Base-by-base conservation (phyloP, 225 moss, liverwort and hornwort genomes). In the Physcomitrium patens region DNA sequence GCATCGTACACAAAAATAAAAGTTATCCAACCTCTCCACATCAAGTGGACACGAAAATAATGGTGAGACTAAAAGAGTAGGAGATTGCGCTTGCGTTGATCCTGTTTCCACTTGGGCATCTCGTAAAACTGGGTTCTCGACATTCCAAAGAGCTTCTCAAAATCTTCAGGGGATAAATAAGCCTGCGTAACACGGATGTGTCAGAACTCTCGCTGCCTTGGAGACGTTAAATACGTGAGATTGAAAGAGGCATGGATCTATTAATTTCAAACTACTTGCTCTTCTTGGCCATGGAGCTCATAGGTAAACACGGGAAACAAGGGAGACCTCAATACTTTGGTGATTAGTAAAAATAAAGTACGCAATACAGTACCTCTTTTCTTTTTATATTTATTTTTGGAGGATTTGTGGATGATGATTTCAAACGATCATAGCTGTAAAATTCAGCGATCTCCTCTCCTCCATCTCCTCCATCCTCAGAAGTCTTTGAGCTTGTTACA, bases 101-200 rank as follows among this genome's bases (percentile, higher is more conserved):
- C 91, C 81, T 89, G 91, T 75, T 93, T 93, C 93, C 93, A 93
- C 85, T 91, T 89, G 44, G 91, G 93, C 76, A 91, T 69, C 67
- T 78, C 85, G 68, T 91, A 91, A 47, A 91, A 93, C 70, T 91
- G 79, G 19, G 19, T 75, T 70, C 81, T 91, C 67, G 82, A 56
- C 80, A 89, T 63, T 20, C 87, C 87, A 28, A 93, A 83, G 48
- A 93, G 76, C 75, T 83, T 89, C 48, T 86, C 76, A 72, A 93
- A 93, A 41, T 91, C 91, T 50, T 89, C 87, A 1, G 76, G 72
- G 11, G 85, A 84, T 51, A 91, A 77, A 60, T 93, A 91, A 16
- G 91, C 80, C 91, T 93, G 85, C 76, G 60, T 16, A 3, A 63
- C 49, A 63, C 11, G 50, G 18, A 52, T 42, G 23, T 15, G 43